A percentile compares a stretch with the other conserved stretches of the same genome.
These are phyloP conservation scores for Hypoxylon lienhwacheense DNA, from an alignment of 495 filamentous ascomycete genomes.

Conservation along the genomic window DNA sequence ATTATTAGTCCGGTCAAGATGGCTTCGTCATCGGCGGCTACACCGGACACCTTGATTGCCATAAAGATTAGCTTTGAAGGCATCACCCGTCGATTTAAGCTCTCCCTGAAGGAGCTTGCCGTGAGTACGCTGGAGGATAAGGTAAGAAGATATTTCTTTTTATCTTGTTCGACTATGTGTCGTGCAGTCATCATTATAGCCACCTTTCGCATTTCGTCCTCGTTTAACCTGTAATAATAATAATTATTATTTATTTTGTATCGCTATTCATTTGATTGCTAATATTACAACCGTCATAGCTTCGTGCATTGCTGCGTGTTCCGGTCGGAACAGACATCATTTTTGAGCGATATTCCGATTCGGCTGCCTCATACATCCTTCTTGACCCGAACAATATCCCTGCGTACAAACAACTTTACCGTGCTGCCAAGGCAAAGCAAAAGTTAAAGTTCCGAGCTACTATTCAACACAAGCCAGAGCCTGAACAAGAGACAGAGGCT, in stretches of 20 bases:
- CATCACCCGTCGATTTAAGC: conserved; percentile 78
- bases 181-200: conserved; percentile 39
- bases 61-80: conserved; percentile 81
- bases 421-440: conserved; percentile 96
- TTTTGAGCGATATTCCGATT: conserved; percentile 96
- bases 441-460: conserved; percentile 91
- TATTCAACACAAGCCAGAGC: conserved; percentile 29
- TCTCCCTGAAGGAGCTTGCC: conserved; percentile 83
- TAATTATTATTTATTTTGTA: not conserved
- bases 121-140: conserved; percentile 75
- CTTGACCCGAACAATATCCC: conserved; percentile 76
- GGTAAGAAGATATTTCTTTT: conserved; percentile 60
- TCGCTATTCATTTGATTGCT: conserved; percentile 13
- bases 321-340: conserved; percentile 66
- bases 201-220: not conserved
- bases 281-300: conserved; percentile 52
- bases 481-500: conserved; percentile 9
- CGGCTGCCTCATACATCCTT: conserved; percentile 74
- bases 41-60: conserved; percentile 71
- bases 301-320: conserved; percentile 73
- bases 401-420: conserved; percentile 95
- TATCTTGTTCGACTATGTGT: not conserved
- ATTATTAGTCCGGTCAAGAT: conserved; percentile 22
- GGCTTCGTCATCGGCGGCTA: conserved; percentile 35
- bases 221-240: no score